These are phyloP conservation scores for Staphylotrichum longicolle DNA, from an alignment of 495 filamentous ascomycete species.

Conservation along the genomic window DNA sequence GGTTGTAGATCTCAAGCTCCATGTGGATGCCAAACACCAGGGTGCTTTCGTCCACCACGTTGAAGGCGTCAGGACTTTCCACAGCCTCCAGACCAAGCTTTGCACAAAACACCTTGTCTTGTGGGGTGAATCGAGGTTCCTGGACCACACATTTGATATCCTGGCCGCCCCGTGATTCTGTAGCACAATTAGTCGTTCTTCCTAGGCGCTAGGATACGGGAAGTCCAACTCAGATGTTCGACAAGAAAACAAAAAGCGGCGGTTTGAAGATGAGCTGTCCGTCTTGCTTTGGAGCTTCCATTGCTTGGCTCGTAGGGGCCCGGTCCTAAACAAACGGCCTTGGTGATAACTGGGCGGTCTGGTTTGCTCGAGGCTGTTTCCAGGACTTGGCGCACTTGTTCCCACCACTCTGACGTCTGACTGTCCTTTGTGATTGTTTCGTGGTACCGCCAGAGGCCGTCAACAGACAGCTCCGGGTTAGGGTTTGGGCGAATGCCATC, in stretches of 20 bases:
- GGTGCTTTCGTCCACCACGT: slow-evolving; percentile 46
- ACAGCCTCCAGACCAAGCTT: slow-evolving; percentile 54
- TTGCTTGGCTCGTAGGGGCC: slow-evolving; percentile 46
- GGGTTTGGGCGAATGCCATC: slow-evolving; percentile 30
- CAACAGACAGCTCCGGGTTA: slow-evolving; percentile 28
- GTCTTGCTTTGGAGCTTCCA: slow-evolving; percentile 32
- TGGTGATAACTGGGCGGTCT: slow-evolving; percentile 28
- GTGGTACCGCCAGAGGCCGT: slow-evolving; percentile 29
- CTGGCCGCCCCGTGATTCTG: slow-evolving; percentile 23
- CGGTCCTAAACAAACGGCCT: slow-evolving; percentile 46
- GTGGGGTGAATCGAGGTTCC: slow-evolving; percentile 66
- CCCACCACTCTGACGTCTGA: slow-evolving; percentile 26
- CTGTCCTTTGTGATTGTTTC: slow-evolving; percentile 21
- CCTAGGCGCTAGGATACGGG: neutral
- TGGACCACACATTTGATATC: slow-evolving; percentile 56
- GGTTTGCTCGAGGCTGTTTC: slow-evolving; percentile 13
- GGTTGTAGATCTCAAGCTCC: slow-evolving; percentile 45
- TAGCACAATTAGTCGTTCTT: slow-evolving; percentile 10
- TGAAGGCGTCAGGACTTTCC: slow-evolving; percentile 56
- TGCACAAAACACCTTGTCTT: slow-evolving; percentile 58
- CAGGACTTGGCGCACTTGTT: slow-evolving; percentile 17
- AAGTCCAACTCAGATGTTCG: slow-evolving; percentile 38
- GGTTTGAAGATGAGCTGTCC: slow-evolving; percentile 54
- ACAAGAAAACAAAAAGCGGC: slow-evolving; percentile 59
- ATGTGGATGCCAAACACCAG: slow-evolving; percentile 62